phyloP scores from a whole-genome alignment of 2,329 filamentous ascomycete species.

The Aspergillus sp. region DNA sequence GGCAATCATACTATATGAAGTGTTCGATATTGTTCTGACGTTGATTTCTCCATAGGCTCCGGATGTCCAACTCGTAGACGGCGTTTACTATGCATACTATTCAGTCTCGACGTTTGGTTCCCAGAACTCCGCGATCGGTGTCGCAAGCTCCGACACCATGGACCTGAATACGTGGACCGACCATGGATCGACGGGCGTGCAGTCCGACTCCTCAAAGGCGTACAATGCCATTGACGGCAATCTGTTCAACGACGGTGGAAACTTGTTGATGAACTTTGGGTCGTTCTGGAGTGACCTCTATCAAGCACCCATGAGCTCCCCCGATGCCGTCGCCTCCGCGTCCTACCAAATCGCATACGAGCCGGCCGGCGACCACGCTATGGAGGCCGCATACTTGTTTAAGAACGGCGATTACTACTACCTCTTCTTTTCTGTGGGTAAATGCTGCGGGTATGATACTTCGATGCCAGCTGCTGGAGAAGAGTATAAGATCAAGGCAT shows the following conservation, averaged over 20 bases:
- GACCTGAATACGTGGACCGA: conserved; percentile 35
- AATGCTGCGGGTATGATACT: conserved; percentile 60
- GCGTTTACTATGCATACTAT: conserved; percentile 66
- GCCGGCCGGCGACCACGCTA: conserved; percentile 50
- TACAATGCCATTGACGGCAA: conserved; percentile 65
- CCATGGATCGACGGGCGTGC: conserved; percentile 32
- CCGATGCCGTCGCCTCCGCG: conserved; percentile 30
- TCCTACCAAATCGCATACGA: conserved; percentile 57
- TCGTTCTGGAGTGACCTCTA: conserved; percentile 69
- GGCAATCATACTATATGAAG: not conserved
- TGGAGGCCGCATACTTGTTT: conserved; percentile 60
- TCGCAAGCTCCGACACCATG: conserved; percentile 52
- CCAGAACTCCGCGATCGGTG: conserved; percentile 62
- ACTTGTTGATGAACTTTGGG: conserved; percentile 61
- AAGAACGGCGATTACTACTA: conserved; percentile 61
- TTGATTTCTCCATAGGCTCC: conserved; percentile 54
- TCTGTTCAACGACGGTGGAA: conserved; percentile 45
- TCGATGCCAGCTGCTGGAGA: conserved; percentile 53
- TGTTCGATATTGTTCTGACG: not conserved
- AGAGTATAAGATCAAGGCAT: conserved; percentile 69
- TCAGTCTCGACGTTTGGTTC: conserved; percentile 63
- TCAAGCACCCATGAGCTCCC: conserved; percentile 53
- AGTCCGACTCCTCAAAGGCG: conserved; percentile 39
- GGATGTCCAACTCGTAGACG: conserved; percentile 59
- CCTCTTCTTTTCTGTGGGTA: conserved; percentile 62